Conservation (phyloP, 371 early-diverging fungal genomes). For the Apophysomyces trapeziformis region DNA sequence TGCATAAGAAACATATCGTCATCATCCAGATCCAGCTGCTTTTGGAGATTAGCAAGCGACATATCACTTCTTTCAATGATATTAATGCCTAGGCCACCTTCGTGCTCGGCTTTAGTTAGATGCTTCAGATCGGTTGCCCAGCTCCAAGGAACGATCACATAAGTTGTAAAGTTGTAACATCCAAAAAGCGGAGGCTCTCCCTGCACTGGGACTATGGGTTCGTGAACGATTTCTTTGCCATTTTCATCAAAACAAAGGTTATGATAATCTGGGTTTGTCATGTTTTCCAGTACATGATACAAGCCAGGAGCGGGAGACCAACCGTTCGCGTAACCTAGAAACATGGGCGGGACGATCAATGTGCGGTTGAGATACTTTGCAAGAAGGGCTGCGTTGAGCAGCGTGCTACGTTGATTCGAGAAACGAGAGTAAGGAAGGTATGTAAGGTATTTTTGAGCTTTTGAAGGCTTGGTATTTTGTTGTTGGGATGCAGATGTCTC, state of each 20-base stretch:
- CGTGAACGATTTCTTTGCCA: conserved; percentile 13
- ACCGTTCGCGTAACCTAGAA: conserved; percentile 50
- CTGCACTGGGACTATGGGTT: conserved; percentile 17
- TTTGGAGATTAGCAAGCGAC: conserved; percentile 21
- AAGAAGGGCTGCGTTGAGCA: conserved; percentile 52
- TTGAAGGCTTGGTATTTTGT: background rate
- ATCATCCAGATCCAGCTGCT: conserved; percentile 18
- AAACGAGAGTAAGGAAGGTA: conserved; percentile 57
- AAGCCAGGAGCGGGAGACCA: conserved; percentile 40
- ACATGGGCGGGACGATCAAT: conserved; percentile 38
- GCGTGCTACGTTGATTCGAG: conserved; percentile 52
- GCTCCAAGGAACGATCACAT: conserved; percentile 32
- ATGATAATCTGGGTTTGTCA: conserved; percentile 29
- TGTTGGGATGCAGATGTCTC: background rate
- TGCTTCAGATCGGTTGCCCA: conserved; percentile 31
- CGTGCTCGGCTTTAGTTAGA: conserved; percentile 20
- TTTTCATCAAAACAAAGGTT: conserved; percentile 25
- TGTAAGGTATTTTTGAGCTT: conserved; percentile 37
- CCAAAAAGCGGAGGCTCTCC: conserved; percentile 24
- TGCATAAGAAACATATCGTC: conserved; percentile 35
- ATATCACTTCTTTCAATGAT: conserved; percentile 33
- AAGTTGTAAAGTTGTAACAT: conserved; percentile 32
- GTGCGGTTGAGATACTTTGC: conserved; percentile 38
- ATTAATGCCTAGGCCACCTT: conserved; percentile 30
- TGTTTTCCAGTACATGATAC: conserved; percentile 25